Conservation (phyloP, 495 filamentous ascomycete genomes). For the Aspergillus biplanus region DNA sequence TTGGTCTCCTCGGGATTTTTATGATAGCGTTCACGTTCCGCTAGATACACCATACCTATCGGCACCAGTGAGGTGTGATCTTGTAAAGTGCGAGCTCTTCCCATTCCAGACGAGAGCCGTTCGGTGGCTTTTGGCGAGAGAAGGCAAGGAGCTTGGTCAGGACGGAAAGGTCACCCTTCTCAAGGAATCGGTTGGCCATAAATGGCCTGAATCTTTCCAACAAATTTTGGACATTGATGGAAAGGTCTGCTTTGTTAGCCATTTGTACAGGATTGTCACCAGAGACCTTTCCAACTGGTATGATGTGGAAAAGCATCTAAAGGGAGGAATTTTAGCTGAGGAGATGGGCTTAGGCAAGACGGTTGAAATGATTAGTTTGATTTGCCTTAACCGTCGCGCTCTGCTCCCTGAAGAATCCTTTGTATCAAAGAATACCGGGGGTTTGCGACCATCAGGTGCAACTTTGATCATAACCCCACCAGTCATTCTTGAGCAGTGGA, state of each 20-base stretch:
- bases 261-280: conserved; percentile 64
- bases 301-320: conserved; percentile 39
- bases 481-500: conserved; percentile 85
- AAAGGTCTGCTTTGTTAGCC: conserved; percentile 59
- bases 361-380: conserved; percentile 80
- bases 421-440: conserved; percentile 30
- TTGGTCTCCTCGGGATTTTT: conserved; percentile 65
- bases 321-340: conserved; percentile 78
- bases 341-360: conserved; percentile 99
- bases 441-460: conserved; percentile 49
- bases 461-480: conserved; percentile 89
- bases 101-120: conserved; percentile 77
- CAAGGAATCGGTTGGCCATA: conserved; percentile 18
- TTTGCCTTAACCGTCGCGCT: conserved; percentile 61
- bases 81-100: conserved; percentile 59
- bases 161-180: conserved; percentile 34
- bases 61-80: conserved; percentile 41
- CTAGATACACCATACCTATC: conserved; percentile 38
- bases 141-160: conserved; percentile 49
- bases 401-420: conserved; percentile 21
- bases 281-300: conserved; percentile 53
- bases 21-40: conserved; percentile 66
- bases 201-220: conserved; percentile 38
- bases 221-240: conserved; percentile 54
- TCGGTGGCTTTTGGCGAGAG: conserved; percentile 66